These are phyloP conservation scores for Teratosphaeria destructans DNA, from an alignment of 2,329 filamentous ascomycete genomes.

Conservation along the genomic window DNA sequence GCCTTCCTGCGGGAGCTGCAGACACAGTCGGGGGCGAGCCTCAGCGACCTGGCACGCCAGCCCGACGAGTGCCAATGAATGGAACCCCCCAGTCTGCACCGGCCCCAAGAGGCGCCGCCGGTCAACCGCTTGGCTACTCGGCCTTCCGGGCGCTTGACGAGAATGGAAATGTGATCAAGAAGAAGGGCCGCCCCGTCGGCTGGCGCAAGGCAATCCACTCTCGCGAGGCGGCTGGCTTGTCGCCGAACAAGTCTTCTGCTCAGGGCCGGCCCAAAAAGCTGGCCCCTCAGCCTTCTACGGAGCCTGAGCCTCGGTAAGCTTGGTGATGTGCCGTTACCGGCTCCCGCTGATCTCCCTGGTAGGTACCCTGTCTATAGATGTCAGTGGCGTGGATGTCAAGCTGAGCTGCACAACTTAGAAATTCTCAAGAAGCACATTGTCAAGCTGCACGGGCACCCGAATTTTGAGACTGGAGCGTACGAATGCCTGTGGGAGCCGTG, in stretches of 20 bases:
- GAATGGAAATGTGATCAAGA: conserved; percentile 27
- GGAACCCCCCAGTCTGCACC: background rate
- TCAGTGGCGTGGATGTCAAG: conserved; percentile 46
- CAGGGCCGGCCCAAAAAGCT: background rate
- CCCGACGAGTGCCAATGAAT: background rate
- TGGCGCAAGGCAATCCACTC: conserved; percentile 41
- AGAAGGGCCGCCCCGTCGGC: conserved; percentile 39
- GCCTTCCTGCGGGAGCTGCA: conserved; percentile 12
- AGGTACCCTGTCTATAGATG: conserved; percentile 44
- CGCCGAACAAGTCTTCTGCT: conserved; percentile 9
- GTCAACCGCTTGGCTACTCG: conserved; percentile 28
- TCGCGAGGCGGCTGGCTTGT: conserved; percentile 22
- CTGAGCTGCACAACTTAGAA: conserved; percentile 52
- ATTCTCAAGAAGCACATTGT: conserved; percentile 49
- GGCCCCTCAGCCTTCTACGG: background rate
- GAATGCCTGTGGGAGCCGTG: conserved; percentile 40
- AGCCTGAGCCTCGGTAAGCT: background rate
- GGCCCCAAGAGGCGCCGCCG: conserved; percentile 3
- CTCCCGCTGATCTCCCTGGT: background rate
- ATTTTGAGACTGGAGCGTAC: conserved; percentile 22
- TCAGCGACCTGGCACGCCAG: background rate
- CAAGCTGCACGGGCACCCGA: conserved; percentile 42
- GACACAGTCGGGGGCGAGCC: background rate
- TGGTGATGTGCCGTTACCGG: background rate
- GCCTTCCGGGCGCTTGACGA: conserved; percentile 30